phyloP scores from a whole-genome alignment of 2,329 filamentous ascomycete genomes.

The Waltergamsia citrina region DNA sequence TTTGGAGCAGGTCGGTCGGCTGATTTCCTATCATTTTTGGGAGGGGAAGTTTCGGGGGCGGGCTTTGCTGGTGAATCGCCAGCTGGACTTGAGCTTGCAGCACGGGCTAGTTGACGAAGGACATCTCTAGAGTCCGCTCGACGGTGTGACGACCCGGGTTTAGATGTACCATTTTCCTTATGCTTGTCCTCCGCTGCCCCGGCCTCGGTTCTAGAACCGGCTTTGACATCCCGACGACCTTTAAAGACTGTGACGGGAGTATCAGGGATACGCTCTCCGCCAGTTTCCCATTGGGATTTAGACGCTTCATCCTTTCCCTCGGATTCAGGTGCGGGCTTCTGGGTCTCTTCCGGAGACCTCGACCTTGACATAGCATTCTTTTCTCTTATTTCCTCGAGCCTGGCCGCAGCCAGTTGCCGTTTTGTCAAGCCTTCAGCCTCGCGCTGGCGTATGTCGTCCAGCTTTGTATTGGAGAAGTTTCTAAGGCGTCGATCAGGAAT shows the following conservation, averaged over 20 bases:
- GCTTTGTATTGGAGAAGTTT: slow-evolving; percentile 28
- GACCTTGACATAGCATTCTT: slow-evolving; percentile 35
- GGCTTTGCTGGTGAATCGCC: slow-evolving; percentile 14
- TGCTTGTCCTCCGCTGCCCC: not conserved
- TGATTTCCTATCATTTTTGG: not conserved
- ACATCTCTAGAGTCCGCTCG: slow-evolving; percentile 36
- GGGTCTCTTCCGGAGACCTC: slow-evolving; percentile 27
- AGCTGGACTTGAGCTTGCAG: slow-evolving; percentile 33
- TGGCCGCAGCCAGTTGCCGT: slow-evolving; percentile 35
- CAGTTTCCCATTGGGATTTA: slow-evolving; percentile 5
- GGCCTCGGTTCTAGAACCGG: not conserved
- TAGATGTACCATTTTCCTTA: slow-evolving; percentile 2
- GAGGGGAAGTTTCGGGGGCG: slow-evolving; percentile 4
- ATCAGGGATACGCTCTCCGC: slow-evolving; percentile 24
- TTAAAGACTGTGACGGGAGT: slow-evolving; percentile 31
- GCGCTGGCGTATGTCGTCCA: slow-evolving; percentile 37
- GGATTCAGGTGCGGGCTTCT: slow-evolving; percentile 1
- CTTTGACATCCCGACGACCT: slow-evolving; percentile 1
- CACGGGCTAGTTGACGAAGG: slow-evolving; percentile 37
- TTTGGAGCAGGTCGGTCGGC: not conserved
- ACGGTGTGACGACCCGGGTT: slow-evolving; percentile 10
- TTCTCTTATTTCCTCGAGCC: slow-evolving; percentile 43
- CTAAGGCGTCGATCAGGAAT: slow-evolving; percentile 16
- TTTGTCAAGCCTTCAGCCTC: slow-evolving; percentile 34
- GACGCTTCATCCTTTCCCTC: slow-evolving; percentile 1